Conservation (phyloP, 2,329 filamentous ascomycete genomes). For the Alternaria sp. region DNA sequence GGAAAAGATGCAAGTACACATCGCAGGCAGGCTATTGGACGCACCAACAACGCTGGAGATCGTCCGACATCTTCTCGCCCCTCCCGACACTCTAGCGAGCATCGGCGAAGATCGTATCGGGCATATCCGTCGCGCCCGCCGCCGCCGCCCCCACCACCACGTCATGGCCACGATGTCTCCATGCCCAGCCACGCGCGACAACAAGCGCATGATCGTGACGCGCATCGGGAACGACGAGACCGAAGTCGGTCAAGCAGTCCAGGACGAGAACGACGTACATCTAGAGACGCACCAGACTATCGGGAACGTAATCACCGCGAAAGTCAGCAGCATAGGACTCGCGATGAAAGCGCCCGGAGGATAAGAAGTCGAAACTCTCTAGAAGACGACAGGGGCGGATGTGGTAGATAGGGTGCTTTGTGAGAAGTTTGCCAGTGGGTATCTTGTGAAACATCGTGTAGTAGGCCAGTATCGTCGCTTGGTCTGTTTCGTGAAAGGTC, state of each 20-base stretch:
- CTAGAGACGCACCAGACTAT: not conserved
- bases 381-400: fast-evolving
- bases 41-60: not conserved
- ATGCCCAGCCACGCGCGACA: not conserved
- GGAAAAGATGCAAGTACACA: not conserved
- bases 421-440: not conserved
- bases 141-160: not conserved
- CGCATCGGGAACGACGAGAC: not conserved
- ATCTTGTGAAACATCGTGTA: not conserved
- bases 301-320: not conserved
- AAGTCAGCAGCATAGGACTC: not conserved
- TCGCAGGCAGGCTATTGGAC: not conserved
- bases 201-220: fast-evolving
- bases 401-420: not conserved
- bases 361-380: not conserved
- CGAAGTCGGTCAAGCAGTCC: not conserved
- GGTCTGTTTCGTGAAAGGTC: no score
- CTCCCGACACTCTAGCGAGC: not conserved
- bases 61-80: not conserved
- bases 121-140: not conserved
- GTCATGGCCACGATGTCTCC: not conserved
- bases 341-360: not conserved
- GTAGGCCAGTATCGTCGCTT: not conserved
- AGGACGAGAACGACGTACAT: not conserved
- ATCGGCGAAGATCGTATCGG: not conserved